Conservation (phyloP, 2,329 filamentous ascomycete genomes). For the Aspergillus luchuensis region DNA sequence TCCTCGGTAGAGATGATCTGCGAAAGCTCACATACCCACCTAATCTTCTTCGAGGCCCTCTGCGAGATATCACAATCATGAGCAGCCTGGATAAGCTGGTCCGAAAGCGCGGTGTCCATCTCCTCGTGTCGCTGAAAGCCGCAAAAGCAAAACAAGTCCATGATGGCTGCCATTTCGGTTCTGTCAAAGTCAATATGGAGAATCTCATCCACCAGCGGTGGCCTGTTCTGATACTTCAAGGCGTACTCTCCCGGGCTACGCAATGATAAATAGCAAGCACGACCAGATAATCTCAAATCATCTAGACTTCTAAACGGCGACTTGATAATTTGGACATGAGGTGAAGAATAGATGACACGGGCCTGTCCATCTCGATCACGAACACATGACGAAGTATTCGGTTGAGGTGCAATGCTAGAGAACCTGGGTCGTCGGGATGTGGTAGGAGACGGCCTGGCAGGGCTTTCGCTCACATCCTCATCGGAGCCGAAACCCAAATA, state of each 20-base stretch:
- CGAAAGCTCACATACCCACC: constrained; percentile 16
- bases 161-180: constrained; percentile 25
- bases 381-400: neutral
- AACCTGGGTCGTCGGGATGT: neutral
- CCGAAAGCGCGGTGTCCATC: constrained; percentile 23
- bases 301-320: constrained; percentile 13
- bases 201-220: neutral
- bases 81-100: constrained; percentile 23
- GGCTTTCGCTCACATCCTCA: constrained; percentile 9
- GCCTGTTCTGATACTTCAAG: constrained; percentile 2
- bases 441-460: neutral
- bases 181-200: constrained; percentile 31
- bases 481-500: constrained; percentile 21
- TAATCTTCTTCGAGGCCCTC: constrained; percentile 11
- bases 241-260: constrained; percentile 16
- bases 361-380: neutral
- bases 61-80: constrained; percentile 9
- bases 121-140: constrained; percentile 6
- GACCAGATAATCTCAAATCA: constrained; percentile 14
- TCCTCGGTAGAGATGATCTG: constrained; percentile 9
- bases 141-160: constrained; percentile 20
- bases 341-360: neutral
- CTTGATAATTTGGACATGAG: neutral
- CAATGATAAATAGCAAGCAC: constrained; percentile 19
- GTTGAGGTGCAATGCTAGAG: neutral